Evolutionary conservation across 768 basidiomycete species (phyloP).

Genomic region (Pisolithus albus): DNA sequence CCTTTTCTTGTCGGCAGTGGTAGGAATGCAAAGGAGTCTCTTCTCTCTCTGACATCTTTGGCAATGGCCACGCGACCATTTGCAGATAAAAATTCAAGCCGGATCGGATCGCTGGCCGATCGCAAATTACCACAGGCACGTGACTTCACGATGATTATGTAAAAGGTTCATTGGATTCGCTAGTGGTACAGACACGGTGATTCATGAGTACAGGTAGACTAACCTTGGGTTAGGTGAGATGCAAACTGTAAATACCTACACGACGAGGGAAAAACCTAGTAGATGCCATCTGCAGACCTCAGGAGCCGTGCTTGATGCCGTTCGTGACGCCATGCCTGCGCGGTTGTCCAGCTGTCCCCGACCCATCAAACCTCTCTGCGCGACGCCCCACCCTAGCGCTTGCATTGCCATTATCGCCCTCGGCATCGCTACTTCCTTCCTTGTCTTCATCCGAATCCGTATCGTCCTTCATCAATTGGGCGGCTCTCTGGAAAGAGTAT

Average conservation of each 20-base stretch:
- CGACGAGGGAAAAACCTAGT: background rate
- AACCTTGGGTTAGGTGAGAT: too few species aligned
- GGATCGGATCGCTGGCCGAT: background rate
- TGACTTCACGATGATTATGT: background rate
- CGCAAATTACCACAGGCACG: background rate
- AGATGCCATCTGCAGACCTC: slow-evolving; percentile 6
- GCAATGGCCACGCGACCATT: background rate
- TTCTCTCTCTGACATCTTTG: background rate
- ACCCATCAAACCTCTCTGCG: too few species aligned
- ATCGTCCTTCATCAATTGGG: slow-evolving; percentile 52
- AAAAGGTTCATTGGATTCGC: too few species aligned
- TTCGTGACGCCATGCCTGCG: slow-evolving; percentile 9
- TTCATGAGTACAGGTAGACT: too few species aligned
- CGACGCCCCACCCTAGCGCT: background rate
- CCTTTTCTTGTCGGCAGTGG: background rate
- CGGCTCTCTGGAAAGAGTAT: slow-evolving; percentile 45
- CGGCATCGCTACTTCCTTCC: background rate
- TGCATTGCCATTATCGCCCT: background rate
- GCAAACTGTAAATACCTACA: too few species aligned
- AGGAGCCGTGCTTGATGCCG: slow-evolving; percentile 14
- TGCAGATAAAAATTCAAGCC: background rate
- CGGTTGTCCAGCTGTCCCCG: background rate
- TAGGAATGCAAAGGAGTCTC: background rate
- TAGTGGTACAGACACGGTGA: too few species aligned
- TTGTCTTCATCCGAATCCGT: slow-evolving; percentile 21